Evolutionary conservation across 176 grass and related monocot species (phyloP).

Genomic region (Juncus effusus): DNA sequence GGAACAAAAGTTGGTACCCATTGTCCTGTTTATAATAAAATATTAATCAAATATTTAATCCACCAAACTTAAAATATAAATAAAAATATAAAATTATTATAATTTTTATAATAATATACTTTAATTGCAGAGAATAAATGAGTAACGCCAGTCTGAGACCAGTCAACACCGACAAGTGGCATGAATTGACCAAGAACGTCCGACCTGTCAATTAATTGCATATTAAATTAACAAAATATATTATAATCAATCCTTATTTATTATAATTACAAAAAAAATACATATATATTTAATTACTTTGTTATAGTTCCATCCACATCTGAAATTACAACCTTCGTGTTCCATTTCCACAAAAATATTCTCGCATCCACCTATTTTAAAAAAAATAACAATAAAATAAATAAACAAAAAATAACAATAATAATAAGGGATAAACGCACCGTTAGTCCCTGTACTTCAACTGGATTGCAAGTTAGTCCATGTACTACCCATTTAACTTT

Average conservation of each 20-base stretch:
- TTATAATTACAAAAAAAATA: not conserved
- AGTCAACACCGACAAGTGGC: constrained; percentile 96
- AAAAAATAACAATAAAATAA: constrained; percentile 24
- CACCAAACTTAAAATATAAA: constrained; percentile 7
- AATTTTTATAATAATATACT: constrained; percentile 30
- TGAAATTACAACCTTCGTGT: constrained; percentile 78
- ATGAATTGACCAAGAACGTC: constrained; percentile 99
- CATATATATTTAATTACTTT: constrained; percentile 50
- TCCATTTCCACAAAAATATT: constrained; percentile 98
- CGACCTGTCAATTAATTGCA: constrained; percentile 49
- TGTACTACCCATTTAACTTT: too few species aligned
- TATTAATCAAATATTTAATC: not conserved
- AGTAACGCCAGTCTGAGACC: constrained; percentile 94
- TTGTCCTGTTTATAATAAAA: constrained; percentile 59
- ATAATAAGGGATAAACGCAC: too few species aligned
- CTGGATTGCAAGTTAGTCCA: too few species aligned
- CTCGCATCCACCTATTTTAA: constrained; percentile 67
- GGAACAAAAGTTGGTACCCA: constrained; percentile 91
- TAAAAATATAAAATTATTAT: not conserved
- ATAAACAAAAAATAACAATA: too few species aligned
- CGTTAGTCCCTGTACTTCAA: too few species aligned
- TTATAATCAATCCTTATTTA: too few species aligned
- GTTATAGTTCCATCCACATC: constrained; percentile 99
- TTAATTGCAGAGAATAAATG: constrained; percentile 99
- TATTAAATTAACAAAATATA: constrained; percentile 5